Base-by-base conservation (phyloP, 2,329 filamentous ascomycete genomes). In the Capronia americana region DNA sequence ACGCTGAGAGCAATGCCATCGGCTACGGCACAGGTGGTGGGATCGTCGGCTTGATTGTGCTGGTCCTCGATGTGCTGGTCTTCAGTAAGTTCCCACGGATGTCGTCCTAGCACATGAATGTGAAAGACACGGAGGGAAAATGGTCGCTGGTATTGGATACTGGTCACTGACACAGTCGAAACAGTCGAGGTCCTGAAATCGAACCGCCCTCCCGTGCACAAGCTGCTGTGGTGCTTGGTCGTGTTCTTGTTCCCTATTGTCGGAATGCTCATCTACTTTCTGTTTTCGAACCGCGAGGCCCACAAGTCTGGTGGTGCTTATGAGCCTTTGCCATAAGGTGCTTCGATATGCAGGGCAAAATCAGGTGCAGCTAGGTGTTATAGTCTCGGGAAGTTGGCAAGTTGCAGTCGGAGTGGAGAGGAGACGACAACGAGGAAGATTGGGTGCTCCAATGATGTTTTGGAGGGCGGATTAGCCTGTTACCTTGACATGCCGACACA, bases 101-200 rank as follows among this genome's bases (percentile, higher is more conserved):
- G 11, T 48, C 2, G 10, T 20, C 41, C 57, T 2, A 20, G 4
- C 41, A 24, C 53, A 3, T n/a, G 14, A 6, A 3, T n/a, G 3
- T 14, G 17, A 34, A 12, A 28, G 24, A 28, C 14, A 20, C 17
- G 1, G 17, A 48, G 6, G 20, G 44, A 48, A 48, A 10, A 48
- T 17, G 23, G 44, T 48, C 17, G 6, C 17, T 26, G 26, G 51
- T 26, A 34, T 32, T 24, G 17, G 17, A 5, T 14, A 28, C 38
- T 44, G 32, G 55, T 24, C 8, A 57, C 34, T 57, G 10, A 32
- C n/a, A 23, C 20, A 14, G 7, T 55, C 53, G 10, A 1, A 44
- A 41, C 41, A 70, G 68, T 70, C 63, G 68, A 70, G 60, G 68
- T 70, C 34, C 48, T 70, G 14, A 60, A 68, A 61, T 70, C 68